Conservation (phyloP, 208 protist species). For the Trypanosoma scelopori region DNA sequence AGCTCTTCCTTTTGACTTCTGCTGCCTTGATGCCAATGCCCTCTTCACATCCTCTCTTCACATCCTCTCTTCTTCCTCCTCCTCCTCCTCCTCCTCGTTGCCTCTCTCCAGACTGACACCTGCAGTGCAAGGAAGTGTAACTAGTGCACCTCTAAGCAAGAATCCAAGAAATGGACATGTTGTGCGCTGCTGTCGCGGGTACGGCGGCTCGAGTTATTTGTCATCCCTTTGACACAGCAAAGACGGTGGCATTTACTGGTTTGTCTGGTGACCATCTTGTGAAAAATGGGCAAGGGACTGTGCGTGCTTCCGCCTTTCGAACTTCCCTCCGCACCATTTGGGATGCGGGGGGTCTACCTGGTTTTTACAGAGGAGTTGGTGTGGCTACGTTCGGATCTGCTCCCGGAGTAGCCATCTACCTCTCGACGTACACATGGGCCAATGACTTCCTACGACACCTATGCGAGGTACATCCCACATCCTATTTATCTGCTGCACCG, state of each 20-base stretch:
- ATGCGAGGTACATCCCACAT: background rate
- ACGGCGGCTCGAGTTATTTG: constrained; percentile 55
- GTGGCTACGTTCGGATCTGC: constrained; percentile 70
- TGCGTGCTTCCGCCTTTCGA: constrained; percentile 10
- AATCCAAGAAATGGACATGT: constrained; percentile 39
- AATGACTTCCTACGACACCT: constrained; percentile 20
- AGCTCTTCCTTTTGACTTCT: too few relatives aligned
- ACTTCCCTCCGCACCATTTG: constrained; percentile 38
- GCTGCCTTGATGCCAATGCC: too few relatives aligned
- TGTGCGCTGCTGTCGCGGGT: constrained; percentile 60
- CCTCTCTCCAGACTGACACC: background rate
- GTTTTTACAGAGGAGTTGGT: constrained; percentile 85
- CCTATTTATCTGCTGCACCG: constrained; percentile 19
- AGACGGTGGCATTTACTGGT: constrained; percentile 79
- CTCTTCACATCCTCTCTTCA: too few relatives aligned
- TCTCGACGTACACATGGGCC: constrained; percentile 66
- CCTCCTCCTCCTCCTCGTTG: too few relatives aligned
- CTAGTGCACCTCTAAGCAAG: background rate
- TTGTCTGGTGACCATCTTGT: constrained; percentile 38
- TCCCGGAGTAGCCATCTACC: constrained; percentile 77
- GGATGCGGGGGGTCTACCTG: constrained; percentile 49
- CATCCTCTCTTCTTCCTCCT: too few relatives aligned
- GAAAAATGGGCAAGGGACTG: background rate
- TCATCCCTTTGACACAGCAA: constrained; percentile 86
- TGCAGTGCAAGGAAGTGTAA: background rate